Evolutionary conservation across 2,329 filamentous ascomycete genomes (phyloP), one percentile per base, ranked within the genome.

Genomic region (Aspergillus novofumigatus): DNA sequence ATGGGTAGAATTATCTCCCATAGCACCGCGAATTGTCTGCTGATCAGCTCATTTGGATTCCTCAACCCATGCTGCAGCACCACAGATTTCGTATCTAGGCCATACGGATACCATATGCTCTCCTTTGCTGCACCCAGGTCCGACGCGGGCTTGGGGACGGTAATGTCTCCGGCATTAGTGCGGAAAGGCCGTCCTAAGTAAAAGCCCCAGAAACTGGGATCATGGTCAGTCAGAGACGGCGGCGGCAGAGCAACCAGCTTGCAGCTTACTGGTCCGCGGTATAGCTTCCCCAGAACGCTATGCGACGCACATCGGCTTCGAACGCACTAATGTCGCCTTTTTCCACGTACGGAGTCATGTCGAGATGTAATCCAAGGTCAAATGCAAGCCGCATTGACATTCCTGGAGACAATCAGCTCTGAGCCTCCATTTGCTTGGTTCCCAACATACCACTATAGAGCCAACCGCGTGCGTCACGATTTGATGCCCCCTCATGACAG

Each of bases 361-460:
- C 74, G 20, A 77, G 51, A 53, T 78, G 76, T 17, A 78, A 57
- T 2, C 75, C 77, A 42, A 80, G 70, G 53, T 79, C 75, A 45
- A 78, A 76, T n/a, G 75, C 71, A 42, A 79, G 69, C 47, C 77
- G 68, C 70, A 77, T 77, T 1, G 76, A 75, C 77, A 78, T 78
- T 20, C 75, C 74, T 74, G 17, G 11, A 17, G 23, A 21, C 17
- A 14, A 32, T 59, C 32, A 59, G 51, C 47, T 3, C 29, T 7
- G 21, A 5, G 8, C 49, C 9, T 9, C 28, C 21, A 14, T 14
- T 44, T 9, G 10, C n/a, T 8, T 28, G 14, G 6, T 7, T 4
- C 9, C 3, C 23, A 11, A 58, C 68, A 52, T 66, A 75, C 77
- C 76, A 47, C 76, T 77, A 54, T 78, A 80, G 2, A 80, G 62